Evolutionary conservation across 495 filamentous ascomycete genomes (phyloP), one percentile per base, ranked within the genome.

Genomic region (Lepraria neglecta): DNA sequence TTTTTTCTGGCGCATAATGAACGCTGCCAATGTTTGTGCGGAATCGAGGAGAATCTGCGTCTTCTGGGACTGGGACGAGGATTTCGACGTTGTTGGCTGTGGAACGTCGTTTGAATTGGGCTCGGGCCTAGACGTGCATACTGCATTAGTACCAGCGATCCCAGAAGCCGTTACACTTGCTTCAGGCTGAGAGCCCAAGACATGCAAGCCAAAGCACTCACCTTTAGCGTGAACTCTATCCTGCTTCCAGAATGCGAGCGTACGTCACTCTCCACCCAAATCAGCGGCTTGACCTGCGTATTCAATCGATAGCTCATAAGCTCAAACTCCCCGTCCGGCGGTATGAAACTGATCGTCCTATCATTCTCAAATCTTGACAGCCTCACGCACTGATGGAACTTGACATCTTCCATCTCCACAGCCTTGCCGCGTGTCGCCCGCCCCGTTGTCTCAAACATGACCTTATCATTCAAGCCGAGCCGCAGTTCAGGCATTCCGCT

Each of bases 1-100:
- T 92, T 69, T 95, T 90, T 73, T 99, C 95, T 9, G 95, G 95
- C 12, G 92, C 92, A 72, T 99, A 99, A 74, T 97, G 94, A n/a
- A 99, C 95, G 24, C 85, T 87, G 31, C 95, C 95, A 65, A 99
- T 92, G 72, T 97, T 97, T 19, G 95, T 97, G 51, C 95, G 86
- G 82, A 99, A 99, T 52, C 95, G 85, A 11, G 95, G 95, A 2
- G 88, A 90, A 73, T 97, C 94, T 60, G 95, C 95, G 69, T 99
- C 95, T 68, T 97, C 94, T 33, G 95, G 95, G 12, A 99, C 95
- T 6, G 95, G 95, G 19, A 99, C 92, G 44, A 90, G 84, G 67
- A 99, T 99, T 71, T 97, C 92, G 65, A 99, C 95, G 64, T 99
- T 99, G 78, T 99, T 99, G 58, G 95, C 95, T 19, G 95, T 99